A percentile compares a stretch with the other conserved stretches of the same genome.
Evolutionary conservation across 2,329 filamentous ascomycete species (phyloP).

Genomic region (Fusarium abutilonis): DNA sequence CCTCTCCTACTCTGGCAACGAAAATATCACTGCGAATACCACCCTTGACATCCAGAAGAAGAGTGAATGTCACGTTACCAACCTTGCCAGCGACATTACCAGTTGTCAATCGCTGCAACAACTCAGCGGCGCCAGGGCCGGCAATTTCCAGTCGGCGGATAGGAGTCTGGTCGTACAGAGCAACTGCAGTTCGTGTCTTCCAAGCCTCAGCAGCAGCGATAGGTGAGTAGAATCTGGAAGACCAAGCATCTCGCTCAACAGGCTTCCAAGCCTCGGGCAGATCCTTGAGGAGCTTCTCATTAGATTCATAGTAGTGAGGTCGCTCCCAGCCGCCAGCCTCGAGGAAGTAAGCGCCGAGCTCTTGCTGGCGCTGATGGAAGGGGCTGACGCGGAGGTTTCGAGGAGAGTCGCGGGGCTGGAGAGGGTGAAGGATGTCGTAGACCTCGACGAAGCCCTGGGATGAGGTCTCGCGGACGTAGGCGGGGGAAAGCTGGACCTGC

Average conservation of each 20-base stretch:
- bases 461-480: conserved; percentile 67
- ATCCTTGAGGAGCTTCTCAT: conserved; percentile 60
- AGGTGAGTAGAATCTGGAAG: conserved; percentile 65
- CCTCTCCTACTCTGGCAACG: conserved; percentile 60
- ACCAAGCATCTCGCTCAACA: conserved; percentile 67
- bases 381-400: conserved; percentile 68
- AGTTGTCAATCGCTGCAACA: conserved; percentile 65
- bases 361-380: conserved; percentile 63
- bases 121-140: conserved; percentile 64
- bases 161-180: conserved; percentile 71
- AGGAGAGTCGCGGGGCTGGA: conserved; percentile 66
- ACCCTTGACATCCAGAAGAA: conserved; percentile 63
- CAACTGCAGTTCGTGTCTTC: conserved; percentile 70
- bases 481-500: conserved; percentile 64
- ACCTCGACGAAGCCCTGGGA: conserved; percentile 71
- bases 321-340: conserved; percentile 70
- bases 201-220: conserved; percentile 69
- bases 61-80: conserved; percentile 64
- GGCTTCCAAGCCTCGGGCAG: conserved; percentile 66
- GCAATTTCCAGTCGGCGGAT: conserved; percentile 66
- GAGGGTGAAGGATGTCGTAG: conserved; percentile 71
- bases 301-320: conserved; percentile 70
- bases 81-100: conserved; percentile 58
- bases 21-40: conserved; percentile 67
- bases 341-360: conserved; percentile 68